Evolutionary conservation across 202 grass and related monocot species (phyloP).

Genomic region (Eragrostis tef): DNA sequence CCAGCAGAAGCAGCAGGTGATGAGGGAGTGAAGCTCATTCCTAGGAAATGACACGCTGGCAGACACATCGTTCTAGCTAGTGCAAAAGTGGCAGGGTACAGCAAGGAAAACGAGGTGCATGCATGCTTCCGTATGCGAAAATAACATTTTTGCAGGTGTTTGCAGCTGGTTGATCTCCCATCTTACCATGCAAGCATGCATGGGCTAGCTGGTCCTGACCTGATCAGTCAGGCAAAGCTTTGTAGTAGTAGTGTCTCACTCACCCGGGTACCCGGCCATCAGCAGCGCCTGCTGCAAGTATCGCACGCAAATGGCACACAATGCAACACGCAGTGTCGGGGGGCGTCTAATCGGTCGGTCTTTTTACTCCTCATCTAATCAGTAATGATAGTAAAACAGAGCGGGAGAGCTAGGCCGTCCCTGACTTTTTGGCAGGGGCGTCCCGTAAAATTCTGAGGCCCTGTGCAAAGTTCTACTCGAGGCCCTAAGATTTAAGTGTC

Average conservation of each 20-base stretch:
- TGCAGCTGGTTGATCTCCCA: neutral
- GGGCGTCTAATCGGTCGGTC: conserved; percentile 52
- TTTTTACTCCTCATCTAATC: conserved; percentile 46
- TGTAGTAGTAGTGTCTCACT: conserved; percentile 1
- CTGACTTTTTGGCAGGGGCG: neutral
- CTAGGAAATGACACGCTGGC: conserved; percentile 33
- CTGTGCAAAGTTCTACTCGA: no score
- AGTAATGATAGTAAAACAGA: conserved; percentile 38
- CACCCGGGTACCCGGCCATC: neutral
- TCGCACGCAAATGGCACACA: conserved; percentile 11
- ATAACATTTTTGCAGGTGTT: neutral
- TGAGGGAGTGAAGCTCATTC: conserved; percentile 29
- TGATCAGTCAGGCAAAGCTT: conserved; percentile 17
- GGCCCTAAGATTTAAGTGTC: no score
- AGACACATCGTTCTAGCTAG: conserved; percentile 33
- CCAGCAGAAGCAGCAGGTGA: conserved; percentile 15
- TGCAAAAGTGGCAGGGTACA: conserved; percentile 45
- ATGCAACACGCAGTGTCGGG: conserved; percentile 48
- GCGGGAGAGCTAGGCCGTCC: neutral
- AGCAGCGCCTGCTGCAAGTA: conserved; percentile 28
- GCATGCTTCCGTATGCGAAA: conserved; percentile 25
- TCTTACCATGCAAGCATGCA: conserved; percentile 1
- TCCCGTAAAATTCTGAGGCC: no score
- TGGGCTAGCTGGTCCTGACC: conserved; percentile 31
- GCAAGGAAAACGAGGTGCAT: conserved; percentile 48